Base-by-base conservation (phyloP, 495 filamentous ascomycete species). In the Xylaria palmicola region DNA sequence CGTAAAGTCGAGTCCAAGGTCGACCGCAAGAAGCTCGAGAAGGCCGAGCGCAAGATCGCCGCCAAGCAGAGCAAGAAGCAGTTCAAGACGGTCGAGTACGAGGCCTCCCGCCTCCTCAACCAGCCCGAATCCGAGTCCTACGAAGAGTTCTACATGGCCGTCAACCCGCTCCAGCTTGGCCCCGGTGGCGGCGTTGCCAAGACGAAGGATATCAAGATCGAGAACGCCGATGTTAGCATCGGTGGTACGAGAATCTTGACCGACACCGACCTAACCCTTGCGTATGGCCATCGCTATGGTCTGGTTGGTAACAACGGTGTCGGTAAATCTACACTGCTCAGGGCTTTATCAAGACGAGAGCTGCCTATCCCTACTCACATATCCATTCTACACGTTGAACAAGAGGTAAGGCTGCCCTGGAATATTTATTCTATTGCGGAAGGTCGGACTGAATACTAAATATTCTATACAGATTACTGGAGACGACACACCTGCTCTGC, bases 261-360 rank as follows among this genome's bases (percentile, higher is more conserved):
- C 43, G 95, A 98, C 72, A 96, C 92, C 19, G 88, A 83, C 19
- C 75, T 99, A 48, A 97, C 92, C 2, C 82, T 99, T 63, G 90
- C 94, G 2, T 97, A 94, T 75, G 92, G 95, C 36, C 88, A 92
- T 66, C 88, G 94, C 56, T 99, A 98, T 76, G 95, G 94, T 86
- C 83, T 98, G 51, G 94, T 98, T 57, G 94, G 94, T 81, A 89
- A 97, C 79, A 99, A 99, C 83, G 94, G 94, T 92, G 93, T 99
- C 58, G 94, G 94, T 81, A 99, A 99, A 84, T 92, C 88, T 77
- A 99, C 94, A 13, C 79, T 99, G 52, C 83, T 99, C 50, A 82
- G 93, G 48, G 94, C 95, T 8, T 77, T 99, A 60, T 96, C 93
- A 64, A 86, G 92, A 64, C 86, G 94, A 89, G 94, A 99, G 71